Conservation (phyloP, 108 stramenopile species). For the Cyclotella distinguenda region DNA sequence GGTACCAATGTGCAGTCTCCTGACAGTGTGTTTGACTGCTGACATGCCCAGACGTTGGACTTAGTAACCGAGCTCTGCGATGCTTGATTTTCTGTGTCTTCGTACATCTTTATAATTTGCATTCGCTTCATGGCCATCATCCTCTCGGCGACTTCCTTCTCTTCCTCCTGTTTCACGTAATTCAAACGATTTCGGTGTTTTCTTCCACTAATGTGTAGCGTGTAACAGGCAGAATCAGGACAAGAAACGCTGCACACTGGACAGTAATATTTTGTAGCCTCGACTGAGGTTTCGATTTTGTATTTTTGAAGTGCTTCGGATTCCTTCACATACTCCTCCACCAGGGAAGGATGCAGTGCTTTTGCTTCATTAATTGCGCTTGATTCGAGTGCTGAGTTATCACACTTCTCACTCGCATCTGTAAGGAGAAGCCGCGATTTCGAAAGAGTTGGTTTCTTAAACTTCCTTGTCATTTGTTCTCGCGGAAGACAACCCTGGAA, state of each 20-base stretch:
- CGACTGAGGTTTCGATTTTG: neutral
- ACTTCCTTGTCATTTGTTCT: constrained; percentile 3
- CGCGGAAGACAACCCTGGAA: constrained; percentile 13
- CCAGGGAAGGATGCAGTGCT: neutral
- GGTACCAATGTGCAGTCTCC: neutral
- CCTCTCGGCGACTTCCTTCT: constrained; percentile 51
- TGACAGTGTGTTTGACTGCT: constrained; percentile 4
- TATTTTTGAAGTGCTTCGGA: neutral
- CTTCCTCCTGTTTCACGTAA: constrained; percentile 64
- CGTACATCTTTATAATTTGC: constrained; percentile 31
- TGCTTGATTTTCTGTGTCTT: constrained; percentile 10
- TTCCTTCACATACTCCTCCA: neutral
- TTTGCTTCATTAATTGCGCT: neutral
- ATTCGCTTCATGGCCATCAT: constrained; percentile 65
- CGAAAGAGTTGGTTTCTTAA: neutral
- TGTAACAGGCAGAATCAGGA: constrained; percentile 61
- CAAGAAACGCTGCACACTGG: constrained; percentile 64
- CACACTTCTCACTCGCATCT: neutral
- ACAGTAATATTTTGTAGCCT: constrained; percentile 45
- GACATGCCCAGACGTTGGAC: constrained; percentile 9
- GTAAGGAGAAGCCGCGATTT: neutral
- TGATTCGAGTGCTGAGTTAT: neutral
- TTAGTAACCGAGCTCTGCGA: constrained; percentile 5
- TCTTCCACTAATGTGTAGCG: constrained; percentile 72
- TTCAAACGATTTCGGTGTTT: constrained; percentile 77